A percentile compares a stretch with the other conserved stretches of the same genome.
phyloP scores from a whole-genome alignment of 192 early-diverging fungal species.

The Dissophora ornata region DNA sequence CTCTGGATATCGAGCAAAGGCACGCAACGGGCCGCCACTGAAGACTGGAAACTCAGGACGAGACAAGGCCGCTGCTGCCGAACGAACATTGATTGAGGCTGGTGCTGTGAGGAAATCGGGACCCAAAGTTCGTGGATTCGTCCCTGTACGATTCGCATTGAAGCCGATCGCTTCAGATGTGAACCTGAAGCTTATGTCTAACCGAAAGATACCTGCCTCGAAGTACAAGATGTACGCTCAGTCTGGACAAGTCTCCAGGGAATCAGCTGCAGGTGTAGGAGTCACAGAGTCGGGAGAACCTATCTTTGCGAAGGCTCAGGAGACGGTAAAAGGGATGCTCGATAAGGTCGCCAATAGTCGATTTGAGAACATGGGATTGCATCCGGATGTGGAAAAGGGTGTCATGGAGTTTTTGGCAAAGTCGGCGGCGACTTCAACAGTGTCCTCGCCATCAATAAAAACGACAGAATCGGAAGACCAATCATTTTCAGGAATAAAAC shows the following conservation, averaged over 20 bases:
- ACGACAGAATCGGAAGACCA: not conserved
- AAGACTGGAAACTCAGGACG: slow-evolving; percentile 50
- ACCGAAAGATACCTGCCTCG: slow-evolving; percentile 26
- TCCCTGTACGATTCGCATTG: slow-evolving; percentile 69
- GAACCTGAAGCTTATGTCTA: slow-evolving; percentile 44
- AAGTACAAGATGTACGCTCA: slow-evolving; percentile 34
- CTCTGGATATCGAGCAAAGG: slow-evolving; percentile 2
- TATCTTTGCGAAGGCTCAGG: slow-evolving; percentile 39
- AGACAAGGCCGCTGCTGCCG: slow-evolving; percentile 48
- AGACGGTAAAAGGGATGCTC: slow-evolving; percentile 34
- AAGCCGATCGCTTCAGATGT: slow-evolving; percentile 67
- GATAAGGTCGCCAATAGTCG: slow-evolving; percentile 30
- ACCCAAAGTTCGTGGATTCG: slow-evolving; percentile 64
- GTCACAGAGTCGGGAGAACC: not conserved
- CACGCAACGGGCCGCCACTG: not conserved
- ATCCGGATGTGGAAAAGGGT: slow-evolving; percentile 63
- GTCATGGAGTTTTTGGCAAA: slow-evolving; percentile 48
- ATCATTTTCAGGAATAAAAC: slow-evolving; percentile 57
- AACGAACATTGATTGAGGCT: slow-evolving; percentile 37
- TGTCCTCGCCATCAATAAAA: not conserved
- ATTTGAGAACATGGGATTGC: slow-evolving; percentile 77
- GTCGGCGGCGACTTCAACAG: slow-evolving; percentile 2
- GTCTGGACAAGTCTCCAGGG: not conserved
- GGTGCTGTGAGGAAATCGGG: slow-evolving; percentile 35
- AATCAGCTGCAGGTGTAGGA: not conserved